Evolutionary conservation across 1,284 basidiomycete genomes (phyloP), one percentile per base, ranked within the genome.

Genomic region (Pyrrhoderma noxium): DNA sequence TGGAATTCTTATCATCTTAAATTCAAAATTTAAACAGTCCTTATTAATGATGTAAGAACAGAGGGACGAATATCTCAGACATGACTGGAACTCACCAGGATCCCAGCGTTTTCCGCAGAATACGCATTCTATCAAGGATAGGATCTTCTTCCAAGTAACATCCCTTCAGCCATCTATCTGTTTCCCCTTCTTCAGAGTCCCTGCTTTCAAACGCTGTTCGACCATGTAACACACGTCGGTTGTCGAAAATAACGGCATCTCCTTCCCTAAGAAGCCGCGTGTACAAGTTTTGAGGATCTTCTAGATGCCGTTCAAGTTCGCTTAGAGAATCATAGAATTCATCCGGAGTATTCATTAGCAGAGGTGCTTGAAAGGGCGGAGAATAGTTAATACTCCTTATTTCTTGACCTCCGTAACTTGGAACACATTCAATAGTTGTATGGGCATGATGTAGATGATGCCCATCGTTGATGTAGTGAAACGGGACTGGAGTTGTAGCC

Each of bases 281-380:
- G 60, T 79, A 88, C 34, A 72, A 73, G 31, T 78, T 76, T 14
- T 65, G 63, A 0, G 75, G 70, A 14, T 76, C 72, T 36, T 85
- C 77, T 2, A 93, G 68, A 16, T 85, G 60, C 1, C 67, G 62
- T 5, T 83, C 76, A 61, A 93, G 97, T 8, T 67, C 64, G 3
- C 65, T 60, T 2, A 96, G 71, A 1, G 91, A 89, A 0, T 70
- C 60, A 59, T 87, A 89, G 56, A 93, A 83, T 21, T 65, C 65
- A 1, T 63, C 55, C 0, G 80, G 76, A 0, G 80, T 81, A 8
- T 68, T 63, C 3, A 73, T 64, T 1, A 74, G 68, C 2, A 89
- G 70, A 0, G 89, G 89, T 0, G 87, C 91, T 69, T 97, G 93
- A 76, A 98, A 99, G 0, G 94, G 95, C 0, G 95, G 95, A 3